These are phyloP conservation scores for Pichia scutulata DNA, from an alignment of 805 yeast species.

Conservation along the genomic window DNA sequence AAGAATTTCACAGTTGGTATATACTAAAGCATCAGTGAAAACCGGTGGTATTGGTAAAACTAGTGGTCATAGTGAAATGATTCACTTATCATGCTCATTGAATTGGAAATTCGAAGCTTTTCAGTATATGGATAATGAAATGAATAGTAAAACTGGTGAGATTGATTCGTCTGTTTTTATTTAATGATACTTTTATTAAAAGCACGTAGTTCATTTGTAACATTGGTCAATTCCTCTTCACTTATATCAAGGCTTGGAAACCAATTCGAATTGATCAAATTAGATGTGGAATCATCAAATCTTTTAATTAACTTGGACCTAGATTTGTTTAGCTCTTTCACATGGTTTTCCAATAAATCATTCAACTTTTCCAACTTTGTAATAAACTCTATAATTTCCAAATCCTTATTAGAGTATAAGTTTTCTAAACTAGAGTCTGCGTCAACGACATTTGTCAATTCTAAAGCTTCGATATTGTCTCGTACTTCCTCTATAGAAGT, in stretches of 20 bases:
- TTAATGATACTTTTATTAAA: conserved; percentile 2
- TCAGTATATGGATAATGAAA: conserved; percentile 13
- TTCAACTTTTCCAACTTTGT: conserved; percentile 23
- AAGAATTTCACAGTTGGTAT: conserved; percentile 62
- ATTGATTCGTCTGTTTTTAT: conserved; percentile 20
- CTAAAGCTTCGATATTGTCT: conserved; percentile 9
- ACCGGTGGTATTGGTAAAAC: conserved; percentile 50
- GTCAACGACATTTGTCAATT: conserved; percentile 9
- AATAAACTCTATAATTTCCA: conserved; percentile 14
- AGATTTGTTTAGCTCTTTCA: conserved; percentile 7
- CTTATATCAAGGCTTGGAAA: not conserved
- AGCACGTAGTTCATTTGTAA: not conserved
- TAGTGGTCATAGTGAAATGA: conserved; percentile 61
- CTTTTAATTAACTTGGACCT: conserved; percentile 13
- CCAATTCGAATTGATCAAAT: not conserved
- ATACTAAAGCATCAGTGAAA: conserved; percentile 37
- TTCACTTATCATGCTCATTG: conserved; percentile 66
- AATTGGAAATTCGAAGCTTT: conserved; percentile 75
- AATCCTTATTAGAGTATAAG: conserved; percentile 11
- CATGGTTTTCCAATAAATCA: conserved; percentile 18
- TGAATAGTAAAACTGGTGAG: not conserved
- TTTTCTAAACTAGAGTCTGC: conserved; percentile 1
- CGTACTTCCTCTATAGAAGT: conserved; percentile 9
- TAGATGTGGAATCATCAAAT: conserved; percentile 14
- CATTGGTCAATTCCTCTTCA: not conserved